Evolutionary conservation across 2,329 filamentous ascomycete species (phyloP).

Genomic region (Monilinia fructicola): DNA sequence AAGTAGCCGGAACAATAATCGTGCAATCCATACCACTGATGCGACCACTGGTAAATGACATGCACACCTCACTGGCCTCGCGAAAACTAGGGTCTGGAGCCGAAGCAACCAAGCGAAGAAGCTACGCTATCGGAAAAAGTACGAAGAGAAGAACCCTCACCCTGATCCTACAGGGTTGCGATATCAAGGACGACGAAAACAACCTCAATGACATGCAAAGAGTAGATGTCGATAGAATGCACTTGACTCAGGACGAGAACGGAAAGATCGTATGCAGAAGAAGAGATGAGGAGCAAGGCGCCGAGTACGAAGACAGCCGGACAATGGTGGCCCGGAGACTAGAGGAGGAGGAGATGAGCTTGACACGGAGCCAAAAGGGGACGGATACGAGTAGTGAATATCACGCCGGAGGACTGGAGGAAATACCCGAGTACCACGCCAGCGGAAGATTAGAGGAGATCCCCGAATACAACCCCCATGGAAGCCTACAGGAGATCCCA

Average conservation of each 20-base stretch:
- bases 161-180: slow-evolving; percentile 6
- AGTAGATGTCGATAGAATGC: slow-evolving; percentile 4
- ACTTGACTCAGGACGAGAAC: slow-evolving; percentile 9
- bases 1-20: slow-evolving; percentile 54
- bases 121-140: background rate
- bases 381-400: background rate
- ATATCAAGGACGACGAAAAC: background rate
- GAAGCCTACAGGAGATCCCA: background rate
- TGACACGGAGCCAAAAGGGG: slow-evolving; percentile 12
- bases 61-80: slow-evolving; percentile 44
- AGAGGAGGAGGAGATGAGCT: slow-evolving; percentile 12
- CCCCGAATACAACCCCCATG: background rate
- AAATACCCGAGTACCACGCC: background rate
- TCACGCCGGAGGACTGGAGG: background rate
- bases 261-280: slow-evolving; percentile 3
- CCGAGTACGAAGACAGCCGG: background rate
- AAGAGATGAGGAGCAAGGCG: background rate
- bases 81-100: background rate
- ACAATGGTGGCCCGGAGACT: background rate
- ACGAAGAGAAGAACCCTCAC: background rate
- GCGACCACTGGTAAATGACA: slow-evolving; percentile 48
- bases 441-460: background rate
- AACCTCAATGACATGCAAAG: slow-evolving; percentile 17
- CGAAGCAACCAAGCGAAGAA: background rate
- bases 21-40: slow-evolving; percentile 55